Evolutionary conservation across 768 basidiomycete species (phyloP), one percentile per base, ranked within the genome.

Genomic region (Myochromella boudieri): DNA sequence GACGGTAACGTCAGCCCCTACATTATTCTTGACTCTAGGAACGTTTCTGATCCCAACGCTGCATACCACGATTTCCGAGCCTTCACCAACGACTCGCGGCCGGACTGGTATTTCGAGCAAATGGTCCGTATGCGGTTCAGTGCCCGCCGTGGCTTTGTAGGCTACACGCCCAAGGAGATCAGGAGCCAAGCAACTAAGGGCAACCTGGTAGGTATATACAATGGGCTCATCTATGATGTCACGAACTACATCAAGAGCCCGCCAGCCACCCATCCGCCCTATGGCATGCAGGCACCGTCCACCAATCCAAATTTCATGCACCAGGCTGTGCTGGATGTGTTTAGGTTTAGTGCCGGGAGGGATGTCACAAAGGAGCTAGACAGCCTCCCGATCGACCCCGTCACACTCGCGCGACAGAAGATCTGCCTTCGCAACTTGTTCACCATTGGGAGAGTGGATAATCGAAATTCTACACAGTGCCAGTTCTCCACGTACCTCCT

Each of bases 61-160:
- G 74, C 82, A 57, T 99, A 98, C 63, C 97, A 98, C 64, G 95
- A 99, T 63, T 99, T 99, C 81, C 88, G 95, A 14, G 85, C 85
- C 0, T 84, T 75, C 61, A 87, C 85, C 27, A 87, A 84, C 49
- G 95, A 98, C 60, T 86, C 87, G 0, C 82, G 97, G 7, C 95
- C 97, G 0, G 97, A 99, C 61, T 99, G 97, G 97, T 99, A 98
- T 66, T 94, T 89, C 54, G 88, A 98, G 69, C 76, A 74, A 49
- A 98, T 99, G 97, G 88, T 90, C 2, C 65, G 80, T 61, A 86
- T 99, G 87, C 88, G 97, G 6, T 97, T 87, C 74, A 85, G 82
- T 43, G 82, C 82, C 56, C 88, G 95, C 29, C 79, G 84, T 31
- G 97, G 97, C 0, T 97, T 95, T 62, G 60, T 95, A 41, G 95